phyloP scores from a whole-genome alignment of 805 yeast species.

The Ascoidea asiatica region DNA sequence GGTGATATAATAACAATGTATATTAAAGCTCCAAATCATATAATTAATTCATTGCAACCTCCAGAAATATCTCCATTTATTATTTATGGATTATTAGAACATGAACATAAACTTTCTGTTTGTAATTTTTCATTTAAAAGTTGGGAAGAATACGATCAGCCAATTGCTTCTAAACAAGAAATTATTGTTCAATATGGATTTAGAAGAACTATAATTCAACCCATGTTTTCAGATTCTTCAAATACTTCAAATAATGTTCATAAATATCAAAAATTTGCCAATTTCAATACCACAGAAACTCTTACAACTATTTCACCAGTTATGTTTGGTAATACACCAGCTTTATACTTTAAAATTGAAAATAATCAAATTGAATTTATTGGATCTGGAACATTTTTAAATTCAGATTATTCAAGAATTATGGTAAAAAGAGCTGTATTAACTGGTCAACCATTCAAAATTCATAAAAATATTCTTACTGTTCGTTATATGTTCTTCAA shows the following conservation, averaged over 20 bases:
- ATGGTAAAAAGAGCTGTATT: constrained; percentile 78
- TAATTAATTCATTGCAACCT: constrained; percentile 30
- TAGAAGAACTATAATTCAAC: constrained; percentile 71
- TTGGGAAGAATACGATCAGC: constrained; percentile 83
- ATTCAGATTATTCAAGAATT: constrained; percentile 73
- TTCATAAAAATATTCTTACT: constrained; percentile 85
- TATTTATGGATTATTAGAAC: constrained; percentile 62
- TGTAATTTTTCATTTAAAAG: constrained; percentile 71
- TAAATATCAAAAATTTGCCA: constrained; percentile 73
- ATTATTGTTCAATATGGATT: constrained; percentile 88
- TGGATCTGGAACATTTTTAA: constrained; percentile 84
- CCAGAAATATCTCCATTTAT: constrained; percentile 38
- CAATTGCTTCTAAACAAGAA: constrained; percentile 72
- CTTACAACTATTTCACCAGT: constrained; percentile 88
- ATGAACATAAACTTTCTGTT: constrained; percentile 78
- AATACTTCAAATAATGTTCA: constrained; percentile 75
- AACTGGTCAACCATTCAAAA: constrained; percentile 92
- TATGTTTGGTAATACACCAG: constrained; percentile 73
- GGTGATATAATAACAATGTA: constrained; percentile 55
- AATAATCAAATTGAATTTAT: constrained; percentile 43
- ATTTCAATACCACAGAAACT: constrained; percentile 57
- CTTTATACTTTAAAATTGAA: constrained; percentile 53
- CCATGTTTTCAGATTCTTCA: constrained; percentile 69
- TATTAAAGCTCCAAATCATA: constrained; percentile 39
- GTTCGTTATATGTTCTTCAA: constrained; percentile 96